A percentile compares a stretch with the other conserved stretches of the same genome.
Evolutionary conservation across 2,329 filamentous ascomycete genomes (phyloP).

Genomic region (Diaporthe velutina): DNA sequence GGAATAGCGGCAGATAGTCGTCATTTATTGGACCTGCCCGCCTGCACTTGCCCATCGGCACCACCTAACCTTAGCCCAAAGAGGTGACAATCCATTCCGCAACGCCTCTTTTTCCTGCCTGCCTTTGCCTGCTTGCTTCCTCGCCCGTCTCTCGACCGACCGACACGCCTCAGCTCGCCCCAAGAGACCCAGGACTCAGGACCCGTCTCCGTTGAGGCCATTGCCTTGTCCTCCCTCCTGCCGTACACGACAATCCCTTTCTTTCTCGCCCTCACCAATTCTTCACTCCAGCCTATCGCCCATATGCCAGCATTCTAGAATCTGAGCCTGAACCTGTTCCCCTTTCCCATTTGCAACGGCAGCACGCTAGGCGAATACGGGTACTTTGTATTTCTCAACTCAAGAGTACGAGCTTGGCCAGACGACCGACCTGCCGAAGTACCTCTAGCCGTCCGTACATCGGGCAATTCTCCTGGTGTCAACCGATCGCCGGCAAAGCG

Average conservation of each 20-base stretch:
- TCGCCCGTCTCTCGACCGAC: slow-evolving; percentile 20
- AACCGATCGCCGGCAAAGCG: slow-evolving; percentile 25
- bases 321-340: background rate
- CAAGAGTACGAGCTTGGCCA: slow-evolving; percentile 6
- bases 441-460: slow-evolving; percentile 2
- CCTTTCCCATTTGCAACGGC: background rate
- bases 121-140: background rate
- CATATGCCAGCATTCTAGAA: slow-evolving; percentile 29
- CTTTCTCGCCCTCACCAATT: slow-evolving; percentile 5
- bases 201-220: slow-evolving; percentile 3
- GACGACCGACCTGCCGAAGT: background rate
- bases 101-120: background rate
- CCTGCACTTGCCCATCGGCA: slow-evolving; percentile 19
- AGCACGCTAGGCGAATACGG: slow-evolving; percentile 24
- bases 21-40: slow-evolving; percentile 26
- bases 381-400: slow-evolving; percentile 11
- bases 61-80: slow-evolving; percentile 6
- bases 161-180: background rate
- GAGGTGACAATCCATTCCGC: slow-evolving; percentile 5
- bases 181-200: background rate
- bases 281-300: background rate
- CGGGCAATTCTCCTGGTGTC: slow-evolving; percentile 23
- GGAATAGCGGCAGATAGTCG: slow-evolving; percentile 33
- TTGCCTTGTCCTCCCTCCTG: background rate
- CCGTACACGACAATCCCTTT: slow-evolving; percentile 32